Base-by-base conservation (phyloP, 2,329 filamentous ascomycete genomes). In the Fusarium nanum region DNA sequence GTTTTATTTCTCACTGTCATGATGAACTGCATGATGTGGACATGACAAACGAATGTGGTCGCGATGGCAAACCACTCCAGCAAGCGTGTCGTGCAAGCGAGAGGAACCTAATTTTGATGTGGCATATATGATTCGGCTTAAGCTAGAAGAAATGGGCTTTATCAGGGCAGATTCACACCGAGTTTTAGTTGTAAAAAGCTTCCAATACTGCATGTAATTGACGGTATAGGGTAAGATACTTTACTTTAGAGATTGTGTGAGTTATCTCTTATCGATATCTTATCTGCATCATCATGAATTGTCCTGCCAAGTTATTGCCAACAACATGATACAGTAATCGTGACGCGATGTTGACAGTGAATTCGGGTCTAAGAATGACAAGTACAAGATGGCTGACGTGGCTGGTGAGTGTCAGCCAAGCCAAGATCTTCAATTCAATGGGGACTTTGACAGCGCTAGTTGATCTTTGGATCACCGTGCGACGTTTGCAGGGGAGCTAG, bases 381-480 rank as follows among this genome's bases (percentile, higher is more conserved):
- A 40, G 22, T 11, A 30, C 28, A 30, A 14, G 28, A 54, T 34
- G 49, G 45, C 30, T 64, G 46, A 50, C 61, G 61, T 64, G 61
- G 60, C 48, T 64, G 58, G 53, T 40, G 48, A 52, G 23, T 7
- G 53, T 58, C 20, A 23, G 22, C 22, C 22, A 28, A 60, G 47
- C 42, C 34, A 47, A 30, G 28, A 50, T 52, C 23, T 45, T 45
- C 28, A 11, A 32, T 27, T 37, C 34, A 37, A 37, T 37, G 34
- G 34, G 1, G 34, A 37, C 34, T n/a, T 37, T 25, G 16, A 18
- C 23, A 46, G 30, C 61, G 46, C 61, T 64, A 64, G 60, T 41
- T 34, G 30, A 64, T 64, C 45, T 40, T 41, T 34, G 30, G 30
- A 64, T 64, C 45, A n/a, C 34, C 37, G 48, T 52, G 48, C 13